These are phyloP conservation scores for Zhuliangozyma blackwelliae DNA, from an alignment of 1,139 yeast genomes.

Conservation along the genomic window DNA sequence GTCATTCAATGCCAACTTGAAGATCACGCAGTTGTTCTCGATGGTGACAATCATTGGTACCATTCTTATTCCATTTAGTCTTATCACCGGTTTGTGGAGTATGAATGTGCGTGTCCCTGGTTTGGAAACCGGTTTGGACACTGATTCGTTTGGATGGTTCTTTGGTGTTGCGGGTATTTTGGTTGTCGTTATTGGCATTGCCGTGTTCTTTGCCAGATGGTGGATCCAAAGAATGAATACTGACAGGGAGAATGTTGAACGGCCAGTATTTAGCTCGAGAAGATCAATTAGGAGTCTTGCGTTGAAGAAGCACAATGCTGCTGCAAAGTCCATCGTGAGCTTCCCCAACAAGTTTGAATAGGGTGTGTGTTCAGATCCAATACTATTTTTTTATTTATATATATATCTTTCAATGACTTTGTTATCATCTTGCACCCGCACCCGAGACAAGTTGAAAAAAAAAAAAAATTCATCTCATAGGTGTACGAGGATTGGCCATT, in stretches of 20 bases:
- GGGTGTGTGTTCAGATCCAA: neutral
- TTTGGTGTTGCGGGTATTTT: constrained; percentile 34
- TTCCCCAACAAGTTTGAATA: constrained; percentile 37
- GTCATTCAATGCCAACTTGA: constrained; percentile 96
- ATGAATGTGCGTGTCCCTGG: constrained; percentile 98
- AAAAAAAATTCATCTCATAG: too few relatives aligned
- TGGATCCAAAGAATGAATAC: constrained; percentile 29
- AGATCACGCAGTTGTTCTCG: constrained; percentile 92
- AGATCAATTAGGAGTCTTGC: constrained; percentile 45
- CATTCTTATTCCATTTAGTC: constrained; percentile 87
- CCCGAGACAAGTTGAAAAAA: too few relatives aligned
- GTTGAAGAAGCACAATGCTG: constrained; percentile 29
- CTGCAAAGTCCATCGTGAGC: constrained; percentile 37
- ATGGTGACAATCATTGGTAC: constrained; percentile 93
- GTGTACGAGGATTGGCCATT: too few relatives aligned
- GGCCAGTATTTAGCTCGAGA: constrained; percentile 17
- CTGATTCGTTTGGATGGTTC: constrained; percentile 76
- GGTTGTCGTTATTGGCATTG: constrained; percentile 21
- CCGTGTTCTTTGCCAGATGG: constrained; percentile 23
- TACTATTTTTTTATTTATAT: too few relatives aligned
- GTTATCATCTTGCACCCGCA: too few relatives aligned
- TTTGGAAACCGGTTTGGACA: constrained; percentile 68
- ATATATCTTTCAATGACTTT: too few relatives aligned
- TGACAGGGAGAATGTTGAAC: constrained; percentile 9
- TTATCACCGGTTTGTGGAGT: constrained; percentile 96